These are phyloP conservation scores for Daldinia vernicosa DNA, from an alignment of 495 filamentous ascomycete species.

Conservation along the genomic window DNA sequence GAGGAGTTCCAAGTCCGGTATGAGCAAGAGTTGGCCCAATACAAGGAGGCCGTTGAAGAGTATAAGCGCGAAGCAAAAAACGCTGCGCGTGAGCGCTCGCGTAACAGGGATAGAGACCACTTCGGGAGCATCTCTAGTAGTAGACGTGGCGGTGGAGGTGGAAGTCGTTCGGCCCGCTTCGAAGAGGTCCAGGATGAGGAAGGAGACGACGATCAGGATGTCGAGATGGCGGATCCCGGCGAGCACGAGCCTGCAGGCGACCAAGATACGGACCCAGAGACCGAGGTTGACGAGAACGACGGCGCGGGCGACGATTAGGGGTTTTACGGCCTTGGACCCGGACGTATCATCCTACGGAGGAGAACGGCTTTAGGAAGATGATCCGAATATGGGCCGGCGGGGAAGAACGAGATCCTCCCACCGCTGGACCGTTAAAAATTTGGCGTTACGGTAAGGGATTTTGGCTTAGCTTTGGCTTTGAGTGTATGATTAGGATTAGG, in stretches of 20 bases:
- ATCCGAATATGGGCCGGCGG: too few species aligned
- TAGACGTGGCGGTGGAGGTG: conserved; percentile 20
- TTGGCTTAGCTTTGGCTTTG: background rate
- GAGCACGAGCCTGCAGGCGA: conserved; percentile 44
- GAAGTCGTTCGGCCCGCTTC: conserved; percentile 37
- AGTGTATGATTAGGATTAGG: conserved; percentile 3
- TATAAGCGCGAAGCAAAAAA: conserved; percentile 48
- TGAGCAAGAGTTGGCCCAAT: conserved; percentile 52
- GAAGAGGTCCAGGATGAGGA: conserved; percentile 43
- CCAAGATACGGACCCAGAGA: conserved; percentile 51
- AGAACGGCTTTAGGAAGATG: too few species aligned
- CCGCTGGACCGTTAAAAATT: background rate
- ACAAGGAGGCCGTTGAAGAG: conserved; percentile 51
- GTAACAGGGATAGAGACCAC: conserved; percentile 32
- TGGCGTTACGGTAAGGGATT: conserved; percentile 4
- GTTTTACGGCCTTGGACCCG: background rate
- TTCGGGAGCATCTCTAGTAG: conserved; percentile 1
- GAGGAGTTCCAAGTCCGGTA: conserved; percentile 55
- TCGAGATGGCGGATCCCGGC: conserved; percentile 45
- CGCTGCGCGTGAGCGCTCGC: conserved; percentile 46
- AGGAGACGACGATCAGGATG: conserved; percentile 43
- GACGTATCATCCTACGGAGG: too few species aligned
- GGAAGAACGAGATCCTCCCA: too few species aligned
- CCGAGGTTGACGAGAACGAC: conserved; percentile 52
- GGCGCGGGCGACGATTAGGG: conserved; percentile 18